Evolutionary conservation across 2,329 filamentous ascomycete genomes (phyloP), one percentile per base, ranked within the genome.

Genomic region (Botrytis fragariae): DNA sequence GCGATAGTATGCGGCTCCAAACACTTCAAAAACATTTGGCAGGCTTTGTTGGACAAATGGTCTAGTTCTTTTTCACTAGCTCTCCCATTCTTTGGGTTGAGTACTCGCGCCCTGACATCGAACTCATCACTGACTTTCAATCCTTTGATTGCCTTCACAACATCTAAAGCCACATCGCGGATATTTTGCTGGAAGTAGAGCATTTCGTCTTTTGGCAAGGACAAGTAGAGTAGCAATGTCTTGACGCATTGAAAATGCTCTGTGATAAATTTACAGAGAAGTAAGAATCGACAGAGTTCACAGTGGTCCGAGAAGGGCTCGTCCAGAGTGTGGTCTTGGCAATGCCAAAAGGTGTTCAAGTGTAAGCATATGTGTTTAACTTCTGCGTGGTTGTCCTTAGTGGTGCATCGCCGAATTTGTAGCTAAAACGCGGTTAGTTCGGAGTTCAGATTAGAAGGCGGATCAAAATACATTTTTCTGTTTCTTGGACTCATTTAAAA

Each of bases 241-340:
- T 68, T 42, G 6, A 68, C 48, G n/a, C 18, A 32, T 42, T 16
- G 65, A 57, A 68, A 68, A 54, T 68, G 65, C 65, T 68, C 25
- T 20, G 25, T 22, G n/a, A 68, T 57, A 18, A 68, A 68, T 42
- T 42, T 6, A 20, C 65, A 68, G 9, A 68, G 10, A 16, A 68
- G 25, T 18, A 57, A 32, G 20, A 68, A 68, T 22, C 37, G 25
- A 20, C 65, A 68, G 7, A 44, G 16, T 22, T 57, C 65, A 12
- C 65, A 68, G n/a, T 68, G 48, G 18, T 68, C 65, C n/a, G 65
- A 68, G 12, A 57, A 29, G 2, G 9, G 18, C 16, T 32, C 18
- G 29, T 42, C 9, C 8, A 29, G 20, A 35, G 64, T 68, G 37
- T 68, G 65, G 10, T 57, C 18, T 12, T 25, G 9, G 1, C 37